Evolutionary conservation across 176 grass and related monocot species (phyloP).

Genomic region (Elymus sibiricus): DNA sequence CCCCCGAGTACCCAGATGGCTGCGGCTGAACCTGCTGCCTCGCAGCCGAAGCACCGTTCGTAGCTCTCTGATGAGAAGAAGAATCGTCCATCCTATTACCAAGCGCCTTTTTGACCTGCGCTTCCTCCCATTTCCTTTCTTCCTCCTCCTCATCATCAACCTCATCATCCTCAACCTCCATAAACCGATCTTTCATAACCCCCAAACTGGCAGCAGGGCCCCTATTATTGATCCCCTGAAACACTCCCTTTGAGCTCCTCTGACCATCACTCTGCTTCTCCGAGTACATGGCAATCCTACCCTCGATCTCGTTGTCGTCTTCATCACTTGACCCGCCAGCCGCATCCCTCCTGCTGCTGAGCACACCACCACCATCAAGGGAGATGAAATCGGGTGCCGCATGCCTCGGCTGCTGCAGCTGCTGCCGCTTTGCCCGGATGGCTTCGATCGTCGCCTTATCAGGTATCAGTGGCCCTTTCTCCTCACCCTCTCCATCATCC

Average conservation of each 20-base stretch:
- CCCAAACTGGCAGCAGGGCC: conserved; percentile 40
- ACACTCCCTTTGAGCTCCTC: conserved; percentile 56
- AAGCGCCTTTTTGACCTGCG: conserved; percentile 83
- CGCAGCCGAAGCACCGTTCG: conserved; percentile 29
- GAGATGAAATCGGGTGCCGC: conserved; percentile 83
- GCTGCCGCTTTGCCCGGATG: conserved; percentile 82
- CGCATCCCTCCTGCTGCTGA: conserved; percentile 57
- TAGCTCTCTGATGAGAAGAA: conserved; percentile 49
- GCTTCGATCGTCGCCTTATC: conserved; percentile 82
- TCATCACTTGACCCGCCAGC: conserved; percentile 78
- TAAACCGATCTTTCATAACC: conserved; percentile 31
- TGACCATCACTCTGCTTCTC: conserved; percentile 29
- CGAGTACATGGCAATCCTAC: conserved; percentile 66
- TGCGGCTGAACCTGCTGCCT: conserved; percentile 44
- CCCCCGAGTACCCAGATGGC: conserved; percentile 24
- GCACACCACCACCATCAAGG: conserved; percentile 64
- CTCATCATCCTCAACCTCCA: conserved; percentile 31
- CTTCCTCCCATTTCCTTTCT: conserved; percentile 97
- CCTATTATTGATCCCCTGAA: conserved; percentile 42
- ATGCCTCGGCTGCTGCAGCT: conserved; percentile 74
- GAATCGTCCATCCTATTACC: conserved; percentile 65
- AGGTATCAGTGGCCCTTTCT: conserved; percentile 55
- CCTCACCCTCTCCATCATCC: conserved; percentile 28
- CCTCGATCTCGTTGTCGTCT: conserved; percentile 66
- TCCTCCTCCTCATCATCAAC: conserved; percentile 77